phyloP scores from a whole-genome alignment of 2,329 filamentous ascomycete species.

The Pezicula carpinea region DNA sequence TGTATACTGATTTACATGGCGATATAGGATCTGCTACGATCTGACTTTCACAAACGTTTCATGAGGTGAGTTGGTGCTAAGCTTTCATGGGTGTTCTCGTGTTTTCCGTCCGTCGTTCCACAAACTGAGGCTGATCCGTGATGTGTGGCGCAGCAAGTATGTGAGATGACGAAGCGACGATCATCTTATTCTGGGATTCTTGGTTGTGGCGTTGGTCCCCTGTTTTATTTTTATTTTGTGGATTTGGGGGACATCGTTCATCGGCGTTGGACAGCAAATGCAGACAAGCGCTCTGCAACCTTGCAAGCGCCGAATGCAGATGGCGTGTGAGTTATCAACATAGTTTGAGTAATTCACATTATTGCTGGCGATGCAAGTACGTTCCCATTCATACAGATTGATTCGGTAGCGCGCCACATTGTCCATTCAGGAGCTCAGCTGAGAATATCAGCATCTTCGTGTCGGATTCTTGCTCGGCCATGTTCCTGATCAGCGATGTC shows the following conservation, averaged over 20 bases:
- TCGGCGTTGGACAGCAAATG: slow-evolving; percentile 1
- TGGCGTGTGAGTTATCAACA: no score
- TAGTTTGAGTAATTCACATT: no score
- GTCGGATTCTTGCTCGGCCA: no score
- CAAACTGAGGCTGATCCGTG: slow-evolving; percentile 12
- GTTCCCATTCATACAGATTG: no score
- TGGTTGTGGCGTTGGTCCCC: slow-evolving; percentile 6
- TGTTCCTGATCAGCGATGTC: no score
- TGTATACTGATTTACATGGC: slow-evolving; percentile 10
- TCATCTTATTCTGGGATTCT: background rate
- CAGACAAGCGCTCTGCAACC: background rate
- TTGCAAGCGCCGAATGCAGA: no score
- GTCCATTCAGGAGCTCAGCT: no score
- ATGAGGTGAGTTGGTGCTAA: slow-evolving; percentile 52
- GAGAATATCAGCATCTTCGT: no score
- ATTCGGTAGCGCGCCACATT: no score
- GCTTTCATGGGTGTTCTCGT: no score
- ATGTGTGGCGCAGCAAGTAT: slow-evolving; percentile 22
- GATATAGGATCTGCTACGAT: slow-evolving; percentile 73
- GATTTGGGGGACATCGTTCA: background rate
- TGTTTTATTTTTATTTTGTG: background rate
- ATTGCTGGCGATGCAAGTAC: no score
- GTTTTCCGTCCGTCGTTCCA: background rate
- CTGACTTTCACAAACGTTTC: slow-evolving; percentile 96
- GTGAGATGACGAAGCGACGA: slow-evolving; percentile 24